These are phyloP conservation scores for Colletotrichum orbiculare DNA, from an alignment of 2,329 filamentous ascomycete species.

Conservation along the genomic window DNA sequence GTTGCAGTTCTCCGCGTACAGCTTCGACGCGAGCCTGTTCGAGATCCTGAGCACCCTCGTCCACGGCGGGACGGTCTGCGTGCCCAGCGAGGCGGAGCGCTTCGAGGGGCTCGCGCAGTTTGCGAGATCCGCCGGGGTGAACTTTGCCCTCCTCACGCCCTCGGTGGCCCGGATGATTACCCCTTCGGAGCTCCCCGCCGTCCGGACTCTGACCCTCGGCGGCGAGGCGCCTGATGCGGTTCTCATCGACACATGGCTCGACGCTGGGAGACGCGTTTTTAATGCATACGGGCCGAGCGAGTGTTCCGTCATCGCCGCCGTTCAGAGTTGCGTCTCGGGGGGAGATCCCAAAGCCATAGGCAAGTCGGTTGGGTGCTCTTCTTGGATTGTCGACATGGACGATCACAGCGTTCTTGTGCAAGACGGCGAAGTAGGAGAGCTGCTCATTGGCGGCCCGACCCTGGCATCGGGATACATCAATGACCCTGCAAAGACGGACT, in stretches of 20 bases:
- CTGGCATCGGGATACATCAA: constrained; percentile 1
- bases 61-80: constrained; percentile 48
- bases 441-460: constrained; percentile 35
- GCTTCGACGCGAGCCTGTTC: constrained; percentile 50
- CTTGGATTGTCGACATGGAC: constrained; percentile 38
- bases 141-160: constrained; percentile 32
- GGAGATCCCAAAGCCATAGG: constrained; percentile 39
- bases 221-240: constrained; percentile 30
- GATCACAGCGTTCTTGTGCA: constrained; percentile 35
- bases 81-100: constrained; percentile 32
- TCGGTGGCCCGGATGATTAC: constrained; percentile 32
- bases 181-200: neutral
- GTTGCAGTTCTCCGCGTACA: constrained; percentile 45
- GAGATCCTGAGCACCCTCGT: constrained; percentile 50
- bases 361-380: constrained; percentile 24
- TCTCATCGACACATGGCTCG: neutral
- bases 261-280: neutral
- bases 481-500: neutral
- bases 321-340: constrained; percentile 4
- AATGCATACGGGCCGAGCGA: constrained; percentile 25
- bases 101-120: constrained; percentile 37
- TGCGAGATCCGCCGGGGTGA: constrained; percentile 29
- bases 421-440: constrained; percentile 37
- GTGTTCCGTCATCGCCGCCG: constrained; percentile 15
- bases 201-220: constrained; percentile 9